These are phyloP conservation scores for Pseudogymnoascus sp. DNA, from an alignment of 2,329 filamentous ascomycete genomes.

Conservation along the genomic window DNA sequence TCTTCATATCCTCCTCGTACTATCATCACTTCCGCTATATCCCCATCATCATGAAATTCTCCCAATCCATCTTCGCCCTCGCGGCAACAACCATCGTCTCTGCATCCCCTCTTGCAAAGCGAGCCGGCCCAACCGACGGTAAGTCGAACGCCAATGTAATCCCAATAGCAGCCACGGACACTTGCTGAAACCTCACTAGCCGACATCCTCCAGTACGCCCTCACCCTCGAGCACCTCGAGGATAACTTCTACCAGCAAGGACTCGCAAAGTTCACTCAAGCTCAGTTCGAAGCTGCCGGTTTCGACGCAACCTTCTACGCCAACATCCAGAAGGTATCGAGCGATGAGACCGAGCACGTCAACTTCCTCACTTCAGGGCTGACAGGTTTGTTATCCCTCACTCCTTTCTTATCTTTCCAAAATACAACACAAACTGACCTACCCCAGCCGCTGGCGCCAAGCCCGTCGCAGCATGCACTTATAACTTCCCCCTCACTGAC, in stretches of 20 bases:
- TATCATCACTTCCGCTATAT: too few species aligned
- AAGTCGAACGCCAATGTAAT: not conserved
- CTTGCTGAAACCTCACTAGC: not conserved
- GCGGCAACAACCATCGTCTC: conserved; percentile 13
- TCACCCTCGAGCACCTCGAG: conserved; percentile 49
- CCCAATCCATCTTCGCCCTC: conserved; percentile 14
- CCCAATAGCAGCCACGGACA: not conserved
- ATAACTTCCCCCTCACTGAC: conserved; percentile 44
- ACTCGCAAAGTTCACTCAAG: conserved; percentile 46
- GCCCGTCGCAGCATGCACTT: conserved; percentile 46
- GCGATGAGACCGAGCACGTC: conserved; percentile 51
- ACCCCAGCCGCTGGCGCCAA: conserved; percentile 34
- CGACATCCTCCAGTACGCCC: conserved; percentile 38
- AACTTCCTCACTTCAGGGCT: conserved; percentile 42
- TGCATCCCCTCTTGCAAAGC: conserved; percentile 16
- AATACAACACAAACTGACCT: not conserved
- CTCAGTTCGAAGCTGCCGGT: conserved; percentile 44
- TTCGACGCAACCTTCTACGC: conserved; percentile 44
- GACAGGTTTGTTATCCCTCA: conserved; percentile 13
- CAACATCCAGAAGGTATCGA: conserved; percentile 46
- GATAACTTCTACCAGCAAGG: conserved; percentile 53
- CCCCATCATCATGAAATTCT: conserved; percentile 19
- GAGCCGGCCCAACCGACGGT: conserved; percentile 14
- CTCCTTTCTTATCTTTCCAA: too few species aligned
- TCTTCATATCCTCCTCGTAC: not conserved